phyloP scores from a whole-genome alignment of 331 rosid species.

The Stylosanthes scabra region DNA sequence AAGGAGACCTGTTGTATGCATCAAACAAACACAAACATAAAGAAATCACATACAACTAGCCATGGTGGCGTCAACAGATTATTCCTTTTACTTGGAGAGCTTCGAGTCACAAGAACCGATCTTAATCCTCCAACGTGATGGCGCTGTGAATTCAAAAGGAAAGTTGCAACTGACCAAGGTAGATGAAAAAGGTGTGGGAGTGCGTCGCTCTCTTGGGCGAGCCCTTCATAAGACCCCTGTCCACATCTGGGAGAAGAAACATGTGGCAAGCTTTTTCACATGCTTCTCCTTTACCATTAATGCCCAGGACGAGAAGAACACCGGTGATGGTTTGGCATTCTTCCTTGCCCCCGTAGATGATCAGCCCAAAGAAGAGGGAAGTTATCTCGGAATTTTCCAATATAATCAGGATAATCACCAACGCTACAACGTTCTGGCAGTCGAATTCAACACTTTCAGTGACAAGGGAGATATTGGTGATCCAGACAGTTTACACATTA shows the following conservation, averaged over 20 bases:
- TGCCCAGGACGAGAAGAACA: not conserved
- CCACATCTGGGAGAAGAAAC: slow-evolving; percentile 9
- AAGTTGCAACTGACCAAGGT: not conserved
- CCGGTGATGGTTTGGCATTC: not conserved
- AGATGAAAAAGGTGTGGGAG: not conserved
- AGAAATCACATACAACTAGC: too few relatives aligned
- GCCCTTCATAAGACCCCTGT: slow-evolving; percentile 5
- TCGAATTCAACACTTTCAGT: not conserved
- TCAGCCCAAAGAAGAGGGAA: not conserved
- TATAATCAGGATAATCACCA: too few relatives aligned
- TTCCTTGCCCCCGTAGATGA: not conserved
- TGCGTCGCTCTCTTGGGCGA: not conserved
- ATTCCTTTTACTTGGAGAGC: too few relatives aligned
- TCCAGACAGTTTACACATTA: too few relatives aligned
- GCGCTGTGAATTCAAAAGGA: not conserved
- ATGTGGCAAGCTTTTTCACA: not conserved
- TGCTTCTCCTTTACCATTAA: not conserved
- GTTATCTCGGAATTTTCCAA: not conserved
- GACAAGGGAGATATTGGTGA: too few relatives aligned
- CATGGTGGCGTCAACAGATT: too few relatives aligned
- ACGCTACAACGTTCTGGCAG: too few relatives aligned
- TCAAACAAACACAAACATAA: too few relatives aligned
- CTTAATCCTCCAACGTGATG: slow-evolving; percentile 10
- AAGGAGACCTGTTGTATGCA: too few relatives aligned
- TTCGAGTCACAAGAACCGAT: not conserved